Base-by-base conservation (phyloP, 441 rosid genomes). In the Gossypium schwendimanii region DNA sequence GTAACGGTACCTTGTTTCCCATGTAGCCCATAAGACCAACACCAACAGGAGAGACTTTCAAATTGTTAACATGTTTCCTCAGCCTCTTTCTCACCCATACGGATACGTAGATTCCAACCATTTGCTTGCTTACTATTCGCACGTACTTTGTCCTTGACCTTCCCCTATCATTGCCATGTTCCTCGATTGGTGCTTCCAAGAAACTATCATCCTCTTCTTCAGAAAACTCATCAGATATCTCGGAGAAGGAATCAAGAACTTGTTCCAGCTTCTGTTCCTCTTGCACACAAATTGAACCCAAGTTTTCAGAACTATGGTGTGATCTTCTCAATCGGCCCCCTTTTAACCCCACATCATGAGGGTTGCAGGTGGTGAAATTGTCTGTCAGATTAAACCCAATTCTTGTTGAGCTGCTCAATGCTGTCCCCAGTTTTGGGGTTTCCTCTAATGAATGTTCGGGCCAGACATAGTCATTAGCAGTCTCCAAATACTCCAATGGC, bases 11-110 rank as follows among this genome's bases (percentile, higher is more conserved):
- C 97, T 96, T 96, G 87, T 96, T 96, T 77, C 98, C 99, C 96
- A 96, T 84, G 84, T 93, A 96, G 45, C 99, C 99, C 99, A 96
- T 96, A 39, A 96, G 88, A 45, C 99, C 99, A 71, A 96, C 87
- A 73, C 99, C 99, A 41, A 93, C 99, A 1, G 89, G 97, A 24
- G 97, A 91, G 73, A 96, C 99, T 84, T 83, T 86, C 81, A 96
- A 76, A 71, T 96, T 91, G 86, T 92, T 91, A 73, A 96, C 84
- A 57, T 89, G 98, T 73, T 87, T 85, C 81, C 99, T 88, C 77
- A 96, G 80, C 80, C 89, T 82, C 77, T 87, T 81, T 8, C 94
- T 84, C 76, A 92, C 94, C 99, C 99, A 96, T 70, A 96, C 72
- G 2, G 98, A 96, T 50, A 96, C 78, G 70, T 96, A 91, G 59